Conservation (phyloP, 1,284 basidiomycete species). For the Exobasidium cylindrosporum region DNA sequence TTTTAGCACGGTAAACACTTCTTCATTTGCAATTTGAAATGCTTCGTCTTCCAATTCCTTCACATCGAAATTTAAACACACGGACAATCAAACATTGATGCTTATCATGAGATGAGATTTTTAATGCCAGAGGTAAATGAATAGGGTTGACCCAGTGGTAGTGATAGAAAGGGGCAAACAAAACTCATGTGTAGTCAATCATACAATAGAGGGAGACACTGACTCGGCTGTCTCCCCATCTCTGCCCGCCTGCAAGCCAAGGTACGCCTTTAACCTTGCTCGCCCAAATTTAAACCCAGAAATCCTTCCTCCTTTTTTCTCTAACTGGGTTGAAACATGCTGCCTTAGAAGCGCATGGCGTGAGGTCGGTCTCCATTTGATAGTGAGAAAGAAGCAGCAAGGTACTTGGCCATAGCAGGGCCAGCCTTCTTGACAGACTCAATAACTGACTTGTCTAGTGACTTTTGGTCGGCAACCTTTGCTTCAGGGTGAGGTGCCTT, state of each 20-base stretch:
- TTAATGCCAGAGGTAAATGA: too few species aligned
- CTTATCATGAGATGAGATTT: too few species aligned
- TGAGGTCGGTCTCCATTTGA: constrained; percentile 91
- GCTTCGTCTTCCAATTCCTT: too few species aligned
- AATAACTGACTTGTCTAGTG: constrained; percentile 76
- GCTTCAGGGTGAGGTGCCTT: constrained; percentile 87
- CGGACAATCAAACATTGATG: too few species aligned
- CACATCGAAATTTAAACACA: too few species aligned
- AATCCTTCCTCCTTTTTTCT: not conserved
- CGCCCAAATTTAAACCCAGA: not conserved
- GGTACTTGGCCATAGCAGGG: constrained; percentile 87
- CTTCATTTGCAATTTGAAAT: too few species aligned
- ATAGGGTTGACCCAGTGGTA: too few species aligned
- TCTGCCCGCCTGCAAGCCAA: not conserved
- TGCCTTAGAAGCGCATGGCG: constrained; percentile 76
- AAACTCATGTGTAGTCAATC: constrained; percentile 5
- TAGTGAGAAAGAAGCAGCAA: constrained; percentile 88
- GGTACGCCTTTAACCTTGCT: not conserved
- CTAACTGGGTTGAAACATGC: constrained; percentile 30
- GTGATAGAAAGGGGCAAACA: not conserved
- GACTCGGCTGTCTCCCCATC: not conserved
- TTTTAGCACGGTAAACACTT: too few species aligned
- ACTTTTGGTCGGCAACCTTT: constrained; percentile 91
- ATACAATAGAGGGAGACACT: not conserved
- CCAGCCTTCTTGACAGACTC: constrained; percentile 82